Evolutionary conservation across 192 early-diverging fungal genomes (phyloP).

Genomic region (Dimargaris verticillata): DNA sequence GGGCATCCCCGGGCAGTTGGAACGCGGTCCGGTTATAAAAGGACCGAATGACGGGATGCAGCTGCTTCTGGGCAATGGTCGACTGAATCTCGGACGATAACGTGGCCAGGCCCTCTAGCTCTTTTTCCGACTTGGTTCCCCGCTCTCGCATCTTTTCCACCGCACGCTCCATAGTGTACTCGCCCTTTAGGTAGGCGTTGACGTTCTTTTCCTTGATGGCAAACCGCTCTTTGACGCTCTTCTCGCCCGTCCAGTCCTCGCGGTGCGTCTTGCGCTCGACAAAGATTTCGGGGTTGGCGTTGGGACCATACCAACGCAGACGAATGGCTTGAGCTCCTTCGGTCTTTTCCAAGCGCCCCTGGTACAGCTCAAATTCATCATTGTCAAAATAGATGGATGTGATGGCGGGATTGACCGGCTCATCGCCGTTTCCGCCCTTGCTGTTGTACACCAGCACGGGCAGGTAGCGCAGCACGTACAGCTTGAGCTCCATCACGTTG

Average conservation of each 20-base stretch:
- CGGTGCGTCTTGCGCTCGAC: conserved; percentile 96
- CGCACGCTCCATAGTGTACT: conserved; percentile 50
- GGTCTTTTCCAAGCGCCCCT: conserved; percentile 68
- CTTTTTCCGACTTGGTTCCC: conserved; percentile 52
- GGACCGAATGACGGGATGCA: conserved; percentile 64
- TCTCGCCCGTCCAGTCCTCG: conserved; percentile 84
- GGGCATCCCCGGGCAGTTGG: conserved; percentile 88
- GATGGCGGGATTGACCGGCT: conserved; percentile 68
- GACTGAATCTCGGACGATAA: conserved; percentile 57
- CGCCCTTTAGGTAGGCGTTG: conserved; percentile 68
- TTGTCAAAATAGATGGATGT: conserved; percentile 92
- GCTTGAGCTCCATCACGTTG: conserved; percentile 88
- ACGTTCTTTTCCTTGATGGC: conserved; percentile 86
- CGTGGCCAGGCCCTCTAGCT: conserved; percentile 48
- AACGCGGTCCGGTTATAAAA: conserved; percentile 97
- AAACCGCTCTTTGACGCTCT: conserved; percentile 78
- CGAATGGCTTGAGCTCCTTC: conserved; percentile 83
- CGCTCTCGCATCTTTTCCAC: conserved; percentile 62
- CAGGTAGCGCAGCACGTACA: conserved; percentile 72
- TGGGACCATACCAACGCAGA: conserved; percentile 87
- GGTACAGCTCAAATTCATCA: conserved; percentile 71
- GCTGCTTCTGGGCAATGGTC: conserved; percentile 42
- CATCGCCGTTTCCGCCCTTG: conserved; percentile 44
- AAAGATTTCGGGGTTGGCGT: conserved; percentile 74
- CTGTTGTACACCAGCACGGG: conserved; percentile 81